A percentile compares a stretch with the other conserved stretches of the same genome.
Evolutionary conservation across 768 basidiomycete species (phyloP).

Genomic region (Boletus pseudo-olivaceus): DNA sequence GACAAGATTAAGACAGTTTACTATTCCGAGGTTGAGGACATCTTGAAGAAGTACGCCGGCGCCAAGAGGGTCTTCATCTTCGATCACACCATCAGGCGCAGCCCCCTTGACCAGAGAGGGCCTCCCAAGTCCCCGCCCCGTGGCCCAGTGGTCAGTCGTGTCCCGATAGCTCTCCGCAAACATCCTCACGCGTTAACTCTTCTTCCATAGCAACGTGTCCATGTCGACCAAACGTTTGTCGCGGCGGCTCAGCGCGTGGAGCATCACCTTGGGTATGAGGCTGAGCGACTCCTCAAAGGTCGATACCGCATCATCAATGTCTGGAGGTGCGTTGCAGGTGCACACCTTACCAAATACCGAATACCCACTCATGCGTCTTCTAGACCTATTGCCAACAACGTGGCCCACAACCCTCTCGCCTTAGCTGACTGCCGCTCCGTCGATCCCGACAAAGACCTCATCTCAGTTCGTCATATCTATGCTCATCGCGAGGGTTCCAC

Average conservation of each 20-base stretch:
- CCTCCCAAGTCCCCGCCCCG: conserved; percentile 10
- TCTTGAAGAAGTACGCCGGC: conserved; percentile 39
- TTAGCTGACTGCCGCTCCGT: conserved; percentile 40
- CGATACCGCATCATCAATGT: conserved; percentile 46
- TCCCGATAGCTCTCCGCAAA: neutral
- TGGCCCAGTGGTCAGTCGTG: conserved; percentile 33
- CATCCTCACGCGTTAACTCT: neutral
- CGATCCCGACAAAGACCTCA: conserved; percentile 35
- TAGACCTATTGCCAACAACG: conserved; percentile 37
- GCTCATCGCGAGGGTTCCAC: conserved; percentile 33
- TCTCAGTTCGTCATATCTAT: conserved; percentile 36
- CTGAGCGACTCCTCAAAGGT: conserved; percentile 38
- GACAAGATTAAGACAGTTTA: conserved; percentile 36
- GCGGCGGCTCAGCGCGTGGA: conserved; percentile 37
- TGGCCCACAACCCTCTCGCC: conserved; percentile 40
- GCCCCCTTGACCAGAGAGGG: neutral
- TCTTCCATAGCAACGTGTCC: conserved; percentile 33
- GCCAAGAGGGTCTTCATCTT: conserved; percentile 42
- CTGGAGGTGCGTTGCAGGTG: conserved; percentile 32
- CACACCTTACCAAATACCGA: too few species aligned
- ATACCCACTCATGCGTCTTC: neutral
- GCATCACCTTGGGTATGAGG: conserved; percentile 38
- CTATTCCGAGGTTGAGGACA: conserved; percentile 40
- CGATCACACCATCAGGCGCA: conserved; percentile 43
- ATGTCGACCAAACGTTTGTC: conserved; percentile 44